Evolutionary conservation across 1,139 yeast species (phyloP).

Genomic region (Magnusiomyces sp.): DNA sequence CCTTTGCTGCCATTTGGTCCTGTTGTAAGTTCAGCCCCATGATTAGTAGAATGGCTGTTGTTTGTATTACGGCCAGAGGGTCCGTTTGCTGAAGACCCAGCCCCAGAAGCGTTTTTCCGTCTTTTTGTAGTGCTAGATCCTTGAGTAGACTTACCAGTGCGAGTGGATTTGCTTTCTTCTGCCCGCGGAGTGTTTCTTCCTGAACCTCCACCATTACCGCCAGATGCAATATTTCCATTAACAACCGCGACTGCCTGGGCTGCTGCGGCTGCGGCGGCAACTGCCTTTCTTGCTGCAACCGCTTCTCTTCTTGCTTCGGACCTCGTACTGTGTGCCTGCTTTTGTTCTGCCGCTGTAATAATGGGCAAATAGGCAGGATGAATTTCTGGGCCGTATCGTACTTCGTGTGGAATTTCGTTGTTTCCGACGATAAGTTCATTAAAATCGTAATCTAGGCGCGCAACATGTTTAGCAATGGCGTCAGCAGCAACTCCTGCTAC

Average conservation of each 20-base stretch:
- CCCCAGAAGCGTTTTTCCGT: constrained; percentile 9
- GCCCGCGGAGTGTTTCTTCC: constrained; percentile 13
- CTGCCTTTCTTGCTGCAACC: constrained; percentile 74
- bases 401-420: constrained; percentile 58
- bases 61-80: not conserved
- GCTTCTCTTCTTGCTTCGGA: constrained; percentile 83
- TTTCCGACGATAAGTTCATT: constrained; percentile 51
- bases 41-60: constrained; percentile 1
- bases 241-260: constrained; percentile 8
- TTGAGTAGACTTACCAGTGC: constrained; percentile 11
- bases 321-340: constrained; percentile 24
- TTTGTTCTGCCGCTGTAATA: constrained; percentile 20
- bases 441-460: constrained; percentile 72
- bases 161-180: constrained; percentile 11
- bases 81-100: constrained; percentile 2
- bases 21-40: constrained; percentile 1
- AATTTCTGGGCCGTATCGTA: constrained; percentile 60
- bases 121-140: constrained; percentile 7
- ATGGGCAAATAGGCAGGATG: constrained; percentile 75
- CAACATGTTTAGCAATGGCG: constrained; percentile 57
- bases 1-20: no score
- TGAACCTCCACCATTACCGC: not conserved
- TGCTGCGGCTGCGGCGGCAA: constrained; percentile 23
- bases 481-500: constrained; percentile 91
- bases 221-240: not conserved